These are phyloP conservation scores for Orbilia quercus DNA, from an alignment of 2,329 filamentous ascomycete species.

Conservation along the genomic window DNA sequence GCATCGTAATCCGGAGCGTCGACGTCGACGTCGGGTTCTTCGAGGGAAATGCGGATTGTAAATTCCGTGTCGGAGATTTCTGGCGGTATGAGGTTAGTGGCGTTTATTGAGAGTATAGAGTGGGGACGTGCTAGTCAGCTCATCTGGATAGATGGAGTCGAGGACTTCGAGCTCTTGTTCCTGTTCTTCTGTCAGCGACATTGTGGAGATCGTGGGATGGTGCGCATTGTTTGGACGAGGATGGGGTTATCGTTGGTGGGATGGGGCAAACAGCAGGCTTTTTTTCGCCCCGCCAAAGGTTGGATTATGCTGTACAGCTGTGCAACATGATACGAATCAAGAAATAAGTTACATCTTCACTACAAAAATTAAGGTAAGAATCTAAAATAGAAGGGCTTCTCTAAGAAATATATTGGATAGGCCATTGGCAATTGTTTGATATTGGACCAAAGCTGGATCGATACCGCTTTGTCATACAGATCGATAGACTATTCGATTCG, in stretches of 20 bases:
- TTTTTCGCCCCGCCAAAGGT: conserved; percentile 49
- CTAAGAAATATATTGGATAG: too few species aligned
- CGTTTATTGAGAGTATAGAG: background rate
- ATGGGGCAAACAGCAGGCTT: conserved; percentile 32
- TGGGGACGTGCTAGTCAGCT: conserved; percentile 79
- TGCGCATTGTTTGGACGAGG: conserved; percentile 11
- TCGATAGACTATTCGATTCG: too few species aligned
- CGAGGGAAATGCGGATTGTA: conserved; percentile 85
- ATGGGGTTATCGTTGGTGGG: background rate
- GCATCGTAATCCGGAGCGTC: conserved; percentile 71
- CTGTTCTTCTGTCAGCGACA: conserved; percentile 74
- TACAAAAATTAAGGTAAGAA: too few species aligned
- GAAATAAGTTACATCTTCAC: background rate
- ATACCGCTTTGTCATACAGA: too few species aligned
- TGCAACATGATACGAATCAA: too few species aligned
- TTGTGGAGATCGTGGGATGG: conserved; percentile 19
- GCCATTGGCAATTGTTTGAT: too few species aligned
- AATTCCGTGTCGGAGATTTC: conserved; percentile 92
- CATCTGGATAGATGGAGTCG: conserved; percentile 96
- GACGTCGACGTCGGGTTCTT: conserved; percentile 74
- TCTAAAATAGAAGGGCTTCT: too few species aligned
- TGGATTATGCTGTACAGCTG: too few species aligned
- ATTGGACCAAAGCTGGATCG: too few species aligned
- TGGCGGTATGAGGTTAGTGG: conserved; percentile 62
- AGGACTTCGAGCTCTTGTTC: conserved; percentile 96